Evolutionary conservation across 2,329 filamentous ascomycete genomes (phyloP).

Genomic region (Karstenula rhodostoma): DNA sequence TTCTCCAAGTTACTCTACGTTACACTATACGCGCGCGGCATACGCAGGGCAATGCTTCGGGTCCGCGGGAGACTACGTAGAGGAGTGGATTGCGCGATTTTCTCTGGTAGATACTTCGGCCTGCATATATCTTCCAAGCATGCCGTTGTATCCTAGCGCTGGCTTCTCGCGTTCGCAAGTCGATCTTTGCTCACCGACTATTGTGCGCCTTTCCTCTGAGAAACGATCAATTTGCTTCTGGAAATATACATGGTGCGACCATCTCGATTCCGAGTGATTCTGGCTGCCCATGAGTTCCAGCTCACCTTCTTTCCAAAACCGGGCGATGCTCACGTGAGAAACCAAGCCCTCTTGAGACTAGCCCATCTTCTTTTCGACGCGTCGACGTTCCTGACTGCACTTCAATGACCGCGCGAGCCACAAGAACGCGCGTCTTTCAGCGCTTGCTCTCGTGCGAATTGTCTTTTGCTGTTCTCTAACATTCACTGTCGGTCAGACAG

Average conservation of each 20-base stretch:
- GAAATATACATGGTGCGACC: background rate
- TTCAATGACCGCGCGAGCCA: background rate
- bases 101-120: background rate
- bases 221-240: background rate
- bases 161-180: background rate
- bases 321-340: background rate
- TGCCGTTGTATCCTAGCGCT: background rate
- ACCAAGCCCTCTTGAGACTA: background rate
- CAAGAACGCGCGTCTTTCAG: background rate
- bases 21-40: background rate
- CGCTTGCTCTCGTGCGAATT: background rate
- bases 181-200: background rate
- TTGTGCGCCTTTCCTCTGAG: background rate
- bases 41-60: background rate
- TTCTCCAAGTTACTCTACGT: background rate
- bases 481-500: background rate
- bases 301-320: background rate
- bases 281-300: too few species aligned
- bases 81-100: background rate
- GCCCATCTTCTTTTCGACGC: background rate
- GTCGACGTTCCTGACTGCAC: background rate
- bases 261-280: too few species aligned
- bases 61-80: background rate
- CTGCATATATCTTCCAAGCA: background rate
- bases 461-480: background rate